Evolutionary conservation across 805 yeast genomes (phyloP), one percentile per base, ranked within the genome.

Genomic region (Kodamaea sagamina): DNA sequence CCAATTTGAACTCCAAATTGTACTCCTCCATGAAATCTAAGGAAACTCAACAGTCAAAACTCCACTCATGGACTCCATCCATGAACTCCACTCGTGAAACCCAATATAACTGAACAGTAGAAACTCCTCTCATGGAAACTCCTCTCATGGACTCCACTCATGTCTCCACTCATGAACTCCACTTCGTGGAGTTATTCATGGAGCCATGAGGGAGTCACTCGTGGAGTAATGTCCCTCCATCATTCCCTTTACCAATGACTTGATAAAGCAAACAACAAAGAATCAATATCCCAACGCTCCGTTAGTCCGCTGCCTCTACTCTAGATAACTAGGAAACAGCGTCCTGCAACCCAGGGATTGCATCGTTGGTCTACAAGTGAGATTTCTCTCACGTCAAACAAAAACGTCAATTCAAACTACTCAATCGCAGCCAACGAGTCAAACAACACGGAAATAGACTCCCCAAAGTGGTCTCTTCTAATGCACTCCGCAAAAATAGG

Each of bases 391-490:
- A 21, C 24, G 24, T 21, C n/a, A 12, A 29, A 29, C 16, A 29
- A n/a, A 29, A 11, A 29, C 7, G 4, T 12, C n/a, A 11, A 16
- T 9, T 32, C 21, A 15, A 10, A 31, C 40, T 59, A 70, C 50
- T 71, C 75, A 19, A 68, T 61, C 32, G 79, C 78, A 37, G 90
- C 86, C 51, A 89, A 75, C 39, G 95, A 89, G 65, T 90, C 96
- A 63, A 92, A 90, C 55, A 90, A 71, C 15, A 90, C 96, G 31
- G 96, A 87, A 49, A 92, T 90, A 55, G 95, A 85, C 72, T 92
- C 98, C 63, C 99, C 99, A 57, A 92, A 90, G 65, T 93, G 99
- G 62, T 93, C 97, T 72, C 99, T 86, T 71, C 99, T 84, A 48
- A 93, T 92, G 67, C 98, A 93, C 72, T 93, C 99, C 26, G 98